A percentile compares a stretch with the other conserved stretches of the same genome.
These are phyloP conservation scores for Pyrenophora tritici-repentis DNA, from an alignment of 2,329 filamentous ascomycete species.

Conservation along the genomic window DNA sequence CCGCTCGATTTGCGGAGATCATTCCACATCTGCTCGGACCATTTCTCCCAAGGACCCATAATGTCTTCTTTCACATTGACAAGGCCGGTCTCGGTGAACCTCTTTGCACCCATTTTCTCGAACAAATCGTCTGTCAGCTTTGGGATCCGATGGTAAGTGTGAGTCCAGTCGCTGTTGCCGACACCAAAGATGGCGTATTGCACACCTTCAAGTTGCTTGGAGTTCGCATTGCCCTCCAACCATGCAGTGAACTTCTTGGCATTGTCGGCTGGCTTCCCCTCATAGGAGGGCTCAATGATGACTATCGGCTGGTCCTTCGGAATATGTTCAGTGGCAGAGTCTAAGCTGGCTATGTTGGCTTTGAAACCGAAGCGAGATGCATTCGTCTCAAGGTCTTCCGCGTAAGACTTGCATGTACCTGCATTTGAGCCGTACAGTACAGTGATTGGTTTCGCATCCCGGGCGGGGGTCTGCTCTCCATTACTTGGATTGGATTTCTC, in stretches of 20 bases:
- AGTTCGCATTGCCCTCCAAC: slow-evolving; percentile 60
- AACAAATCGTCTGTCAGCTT: slow-evolving; percentile 64
- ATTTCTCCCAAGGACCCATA: slow-evolving; percentile 10
- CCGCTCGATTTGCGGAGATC: slow-evolving; percentile 8
- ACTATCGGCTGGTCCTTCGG: slow-evolving; percentile 66
- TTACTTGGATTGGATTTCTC: neutral
- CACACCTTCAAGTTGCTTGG: slow-evolving; percentile 57
- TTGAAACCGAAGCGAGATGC: slow-evolving; percentile 62
- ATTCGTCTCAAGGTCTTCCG: slow-evolving; percentile 65
- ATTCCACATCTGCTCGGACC: slow-evolving; percentile 9
- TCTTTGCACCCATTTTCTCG: slow-evolving; percentile 55
- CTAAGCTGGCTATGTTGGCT: slow-evolving; percentile 54
- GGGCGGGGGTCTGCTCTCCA: neutral
- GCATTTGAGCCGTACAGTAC: slow-evolving; percentile 76
- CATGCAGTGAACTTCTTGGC: slow-evolving; percentile 70
- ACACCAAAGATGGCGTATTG: slow-evolving; percentile 73
- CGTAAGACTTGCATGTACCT: slow-evolving; percentile 74
- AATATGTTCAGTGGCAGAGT: slow-evolving; percentile 65
- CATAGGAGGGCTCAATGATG: slow-evolving; percentile 73
- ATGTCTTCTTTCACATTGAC: slow-evolving; percentile 13
- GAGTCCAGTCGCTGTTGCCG: slow-evolving; percentile 61
- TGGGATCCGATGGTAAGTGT: slow-evolving; percentile 71
- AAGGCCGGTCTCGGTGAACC: slow-evolving; percentile 11
- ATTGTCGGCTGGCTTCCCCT: slow-evolving; percentile 75
- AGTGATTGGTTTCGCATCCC: slow-evolving; percentile 56